phyloP scores from a whole-genome alignment of 139 green algal species.

The Astrephomene gubernaculifera region DNA sequence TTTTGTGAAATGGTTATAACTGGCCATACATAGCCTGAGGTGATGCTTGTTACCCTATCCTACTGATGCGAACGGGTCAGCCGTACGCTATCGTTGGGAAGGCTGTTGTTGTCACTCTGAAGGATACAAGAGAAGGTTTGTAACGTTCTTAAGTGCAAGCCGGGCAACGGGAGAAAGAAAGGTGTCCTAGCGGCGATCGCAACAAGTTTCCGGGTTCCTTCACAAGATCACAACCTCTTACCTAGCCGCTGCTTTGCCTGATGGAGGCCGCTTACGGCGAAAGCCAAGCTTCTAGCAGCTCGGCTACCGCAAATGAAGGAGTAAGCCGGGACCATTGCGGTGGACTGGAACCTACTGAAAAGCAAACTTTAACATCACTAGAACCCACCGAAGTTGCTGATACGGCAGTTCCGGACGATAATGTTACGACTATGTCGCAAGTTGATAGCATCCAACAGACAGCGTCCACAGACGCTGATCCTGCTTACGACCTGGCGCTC shows the following conservation, averaged over 20 bases:
- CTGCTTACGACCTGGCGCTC: slow-evolving; percentile 2
- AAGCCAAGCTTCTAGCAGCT: neutral
- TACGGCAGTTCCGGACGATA: neutral
- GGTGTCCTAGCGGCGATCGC: too few relatives aligned
- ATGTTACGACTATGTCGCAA: neutral
- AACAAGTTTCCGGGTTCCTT: neutral
- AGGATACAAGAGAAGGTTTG: neutral
- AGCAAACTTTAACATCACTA: neutral
- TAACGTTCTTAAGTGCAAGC: neutral
- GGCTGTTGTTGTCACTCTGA: neutral
- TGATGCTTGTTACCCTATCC: too few relatives aligned
- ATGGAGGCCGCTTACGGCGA: neutral
- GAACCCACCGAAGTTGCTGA: neutral
- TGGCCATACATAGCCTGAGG: too few relatives aligned
- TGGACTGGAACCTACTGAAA: neutral
- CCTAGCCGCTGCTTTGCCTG: neutral
- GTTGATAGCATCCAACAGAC: neutral
- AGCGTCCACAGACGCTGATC: neutral
- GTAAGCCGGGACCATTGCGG: neutral
- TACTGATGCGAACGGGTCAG: too few relatives aligned
- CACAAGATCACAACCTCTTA: neutral
- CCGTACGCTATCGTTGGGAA: neutral
- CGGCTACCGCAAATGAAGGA: neutral
- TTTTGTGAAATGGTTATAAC: too few relatives aligned
- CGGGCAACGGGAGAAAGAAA: too few relatives aligned